Conservation (phyloP, 225 moss, liverwort and hornwort genomes). For the Bryoerythrophyllum caledonicum region DNA sequence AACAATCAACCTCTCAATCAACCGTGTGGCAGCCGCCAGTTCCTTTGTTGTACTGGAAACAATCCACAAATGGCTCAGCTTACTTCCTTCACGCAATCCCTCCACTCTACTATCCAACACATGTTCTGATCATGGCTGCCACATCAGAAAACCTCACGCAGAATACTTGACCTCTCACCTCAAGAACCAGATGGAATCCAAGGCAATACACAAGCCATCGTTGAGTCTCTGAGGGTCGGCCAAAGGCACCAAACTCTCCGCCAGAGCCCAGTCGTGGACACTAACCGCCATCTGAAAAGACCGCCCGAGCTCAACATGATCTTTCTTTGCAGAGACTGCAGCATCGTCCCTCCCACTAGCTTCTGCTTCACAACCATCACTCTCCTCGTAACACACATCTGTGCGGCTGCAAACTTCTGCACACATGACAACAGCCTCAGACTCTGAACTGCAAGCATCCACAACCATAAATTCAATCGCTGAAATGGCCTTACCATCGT, state of each 20-base stretch:
- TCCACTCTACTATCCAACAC: constrained; percentile 26
- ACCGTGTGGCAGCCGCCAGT: constrained; percentile 72
- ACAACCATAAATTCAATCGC: background rate
- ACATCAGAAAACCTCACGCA: background rate
- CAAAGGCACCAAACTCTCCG: constrained; percentile 82
- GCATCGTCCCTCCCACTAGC: constrained; percentile 43
- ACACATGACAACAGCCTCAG: background rate
- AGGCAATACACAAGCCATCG: constrained; percentile 89
- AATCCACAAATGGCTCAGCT: constrained; percentile 46
- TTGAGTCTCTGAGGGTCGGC: constrained; percentile 88
- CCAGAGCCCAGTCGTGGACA: constrained; percentile 87
- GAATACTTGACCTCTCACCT: constrained; percentile 37
- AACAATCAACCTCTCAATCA: constrained; percentile 83
- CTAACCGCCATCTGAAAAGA: constrained; percentile 97
- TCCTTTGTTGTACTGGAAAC: constrained; percentile 75
- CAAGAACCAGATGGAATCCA: constrained; percentile 95
- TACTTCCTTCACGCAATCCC: constrained; percentile 40
- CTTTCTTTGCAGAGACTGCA: constrained; percentile 45
- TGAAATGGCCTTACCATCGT: constrained; percentile 24
- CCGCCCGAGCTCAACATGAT: constrained; percentile 76
- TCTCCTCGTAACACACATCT: constrained; percentile 45
- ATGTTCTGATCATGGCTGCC: constrained; percentile 16
- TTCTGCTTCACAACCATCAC: constrained; percentile 37
- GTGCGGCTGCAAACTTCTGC: constrained; percentile 38
- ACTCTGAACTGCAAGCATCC: background rate